These are phyloP conservation scores for Poa pratensis DNA, from an alignment of 176 grass and related monocot species.

Conservation along the genomic window DNA sequence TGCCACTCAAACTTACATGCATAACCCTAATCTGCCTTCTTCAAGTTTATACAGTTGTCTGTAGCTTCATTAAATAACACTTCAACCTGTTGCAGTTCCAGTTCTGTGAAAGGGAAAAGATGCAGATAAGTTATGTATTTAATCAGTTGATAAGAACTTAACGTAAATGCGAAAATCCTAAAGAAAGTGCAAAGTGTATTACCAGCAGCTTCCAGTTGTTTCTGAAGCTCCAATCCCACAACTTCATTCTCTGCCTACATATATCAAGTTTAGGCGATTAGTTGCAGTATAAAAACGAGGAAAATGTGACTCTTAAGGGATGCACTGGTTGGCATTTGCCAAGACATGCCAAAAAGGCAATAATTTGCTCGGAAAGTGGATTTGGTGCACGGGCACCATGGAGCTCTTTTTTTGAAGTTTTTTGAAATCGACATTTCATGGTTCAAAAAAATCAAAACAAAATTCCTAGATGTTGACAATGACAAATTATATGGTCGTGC, in stretches of 20 bases:
- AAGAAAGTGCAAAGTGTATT: slow-evolving; percentile 8
- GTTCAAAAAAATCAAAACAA: too few relatives aligned
- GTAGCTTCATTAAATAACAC: slow-evolving; percentile 84
- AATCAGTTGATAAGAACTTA: background rate
- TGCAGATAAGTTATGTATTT: background rate
- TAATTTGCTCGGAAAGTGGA: too few relatives aligned
- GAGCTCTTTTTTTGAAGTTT: too few relatives aligned
- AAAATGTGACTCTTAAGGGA: background rate
- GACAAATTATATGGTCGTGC: too few relatives aligned
- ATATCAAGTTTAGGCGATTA: slow-evolving; percentile 10
- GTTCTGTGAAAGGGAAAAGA: slow-evolving; percentile 53
- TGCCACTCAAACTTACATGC: slow-evolving; percentile 40
- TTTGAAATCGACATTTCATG: too few relatives aligned
- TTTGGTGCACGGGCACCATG: too few relatives aligned
- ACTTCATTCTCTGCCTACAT: slow-evolving; percentile 84
- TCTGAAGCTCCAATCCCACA: slow-evolving; percentile 78
- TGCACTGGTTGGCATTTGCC: slow-evolving; percentile 11
- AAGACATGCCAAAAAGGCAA: background rate
- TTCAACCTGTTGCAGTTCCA: slow-evolving; percentile 77
- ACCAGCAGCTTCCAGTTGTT: slow-evolving; percentile 89
- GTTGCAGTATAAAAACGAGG: background rate
- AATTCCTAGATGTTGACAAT: too few relatives aligned
- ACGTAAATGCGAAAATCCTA: background rate
- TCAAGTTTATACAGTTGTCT: slow-evolving; percentile 92
- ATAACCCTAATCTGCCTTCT: slow-evolving; percentile 69